phyloP scores from a whole-genome alignment of 1,284 basidiomycete species.

The Puccinia horiana region DNA sequence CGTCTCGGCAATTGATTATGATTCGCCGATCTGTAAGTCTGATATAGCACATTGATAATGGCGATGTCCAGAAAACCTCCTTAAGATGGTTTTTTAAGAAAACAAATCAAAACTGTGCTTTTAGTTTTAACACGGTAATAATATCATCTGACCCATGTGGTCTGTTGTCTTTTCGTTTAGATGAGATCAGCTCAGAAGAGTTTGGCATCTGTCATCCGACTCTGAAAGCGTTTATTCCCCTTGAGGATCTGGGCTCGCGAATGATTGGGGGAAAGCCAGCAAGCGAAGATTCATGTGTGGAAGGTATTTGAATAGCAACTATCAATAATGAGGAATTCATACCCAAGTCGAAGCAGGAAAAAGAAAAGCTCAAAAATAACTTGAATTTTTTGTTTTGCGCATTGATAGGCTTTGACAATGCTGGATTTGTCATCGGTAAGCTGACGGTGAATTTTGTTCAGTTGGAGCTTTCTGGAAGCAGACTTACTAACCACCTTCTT shows the following conservation, averaged over 20 bases:
- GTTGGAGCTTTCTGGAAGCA: background rate
- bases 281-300: background rate
- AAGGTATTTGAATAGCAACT: background rate
- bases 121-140: background rate
- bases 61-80: background rate
- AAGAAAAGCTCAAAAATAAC: background rate
- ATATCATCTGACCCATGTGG: background rate
- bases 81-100: background rate
- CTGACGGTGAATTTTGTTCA: background rate
- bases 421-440: conserved; percentile 34
- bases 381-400: background rate
- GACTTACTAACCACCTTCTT: background rate
- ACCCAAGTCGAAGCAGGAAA: too few relatives aligned
- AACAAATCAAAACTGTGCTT: background rate
- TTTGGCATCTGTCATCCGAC: conserved; percentile 40
- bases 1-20: background rate
- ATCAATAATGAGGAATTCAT: too few relatives aligned
- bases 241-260: conserved; percentile 32
- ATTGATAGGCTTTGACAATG: conserved; percentile 43
- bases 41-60: background rate
- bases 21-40: conserved; percentile 32
- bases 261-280: conserved; percentile 29
- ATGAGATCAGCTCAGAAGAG: conserved; percentile 40
- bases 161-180: conserved; percentile 8
- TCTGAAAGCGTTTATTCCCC: conserved; percentile 38